phyloP scores from a whole-genome alignment of 1,139 yeast species.

The Kodamaea derodonti region DNA sequence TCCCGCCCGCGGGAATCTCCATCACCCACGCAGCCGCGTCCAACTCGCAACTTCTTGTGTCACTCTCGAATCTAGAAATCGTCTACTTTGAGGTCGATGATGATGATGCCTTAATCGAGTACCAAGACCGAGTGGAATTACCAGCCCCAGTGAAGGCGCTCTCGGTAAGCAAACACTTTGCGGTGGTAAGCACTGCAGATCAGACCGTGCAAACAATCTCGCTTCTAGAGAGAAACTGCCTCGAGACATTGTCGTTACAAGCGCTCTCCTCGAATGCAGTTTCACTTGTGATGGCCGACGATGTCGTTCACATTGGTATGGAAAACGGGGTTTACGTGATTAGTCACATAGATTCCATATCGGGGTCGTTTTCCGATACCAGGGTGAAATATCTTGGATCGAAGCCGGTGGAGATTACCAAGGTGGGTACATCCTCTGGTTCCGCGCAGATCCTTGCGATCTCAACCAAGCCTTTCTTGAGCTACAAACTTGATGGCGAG shows the following conservation, averaged over 20 bases:
- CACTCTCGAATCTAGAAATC: slow-evolving; percentile 67
- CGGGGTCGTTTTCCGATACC: slow-evolving; percentile 67
- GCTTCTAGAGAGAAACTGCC: slow-evolving; percentile 56
- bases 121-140: slow-evolving; percentile 58
- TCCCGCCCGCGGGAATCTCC: slow-evolving; percentile 74
- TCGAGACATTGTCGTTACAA: slow-evolving; percentile 65
- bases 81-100: slow-evolving; percentile 79
- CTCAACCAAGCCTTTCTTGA: slow-evolving; percentile 42
- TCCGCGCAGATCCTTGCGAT: slow-evolving; percentile 38
- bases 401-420: slow-evolving; percentile 52
- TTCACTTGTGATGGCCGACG: slow-evolving; percentile 38
- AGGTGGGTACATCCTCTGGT: slow-evolving; percentile 21
- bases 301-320: slow-evolving; percentile 69
- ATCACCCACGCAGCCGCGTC: slow-evolving; percentile 61
- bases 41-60: slow-evolving; percentile 64
- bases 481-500: slow-evolving; percentile 19
- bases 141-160: slow-evolving; percentile 49
- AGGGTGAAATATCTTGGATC: slow-evolving; percentile 75
- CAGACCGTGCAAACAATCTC: slow-evolving; percentile 69
- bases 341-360: slow-evolving; percentile 50
- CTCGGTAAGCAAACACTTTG: slow-evolving; percentile 40
- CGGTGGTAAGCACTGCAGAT: slow-evolving; percentile 72
- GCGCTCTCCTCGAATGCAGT: slow-evolving; percentile 59
- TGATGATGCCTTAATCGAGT: slow-evolving; percentile 66
- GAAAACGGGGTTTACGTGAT: slow-evolving; percentile 76